Evolutionary conservation across 169 alveolate genomes (phyloP).

Genomic region (Eimeria praecox): DNA sequence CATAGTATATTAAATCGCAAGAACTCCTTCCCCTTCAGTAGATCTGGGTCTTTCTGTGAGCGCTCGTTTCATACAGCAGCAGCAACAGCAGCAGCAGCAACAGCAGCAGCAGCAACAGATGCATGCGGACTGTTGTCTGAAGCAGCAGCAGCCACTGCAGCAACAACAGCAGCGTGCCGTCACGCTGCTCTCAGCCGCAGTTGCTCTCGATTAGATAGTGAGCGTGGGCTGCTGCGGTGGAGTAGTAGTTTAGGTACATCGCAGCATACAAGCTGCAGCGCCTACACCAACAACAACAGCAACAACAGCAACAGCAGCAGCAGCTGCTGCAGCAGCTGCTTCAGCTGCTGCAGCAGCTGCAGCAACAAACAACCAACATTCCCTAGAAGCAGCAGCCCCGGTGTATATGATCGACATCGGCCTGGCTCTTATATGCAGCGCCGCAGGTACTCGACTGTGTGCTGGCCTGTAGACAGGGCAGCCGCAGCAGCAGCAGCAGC

Average conservation of each 20-base stretch:
- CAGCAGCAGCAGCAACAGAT: neutral
- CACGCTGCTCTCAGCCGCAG: neutral
- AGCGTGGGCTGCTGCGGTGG: neutral
- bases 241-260: neutral
- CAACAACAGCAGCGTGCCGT: slow-evolving; percentile 22
- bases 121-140: slow-evolving; percentile 13
- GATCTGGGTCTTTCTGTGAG: neutral
- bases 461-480: slow-evolving; percentile 50
- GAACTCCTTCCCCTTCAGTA: neutral
- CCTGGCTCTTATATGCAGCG: slow-evolving; percentile 22
- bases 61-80: neutral
- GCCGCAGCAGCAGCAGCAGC: slow-evolving; percentile 31
- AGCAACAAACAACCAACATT: neutral
- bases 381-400: slow-evolving; percentile 45
- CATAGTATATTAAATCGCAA: neutral
- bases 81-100: neutral
- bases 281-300: neutral
- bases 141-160: slow-evolving; percentile 11
- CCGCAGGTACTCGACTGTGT: slow-evolving; percentile 55
- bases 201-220: neutral
- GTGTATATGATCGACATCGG: slow-evolving; percentile 12
- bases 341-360: slow-evolving; percentile 13
- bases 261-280: slow-evolving; percentile 18
- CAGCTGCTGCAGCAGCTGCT: slow-evolving; percentile 26
- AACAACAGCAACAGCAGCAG: neutral